Percentiles rank a stretch among this genome's conserved stretches.
Evolutionary conservation across 2,329 filamentous ascomycete genomes (phyloP).

Genomic region (Trichoderma koningiopsis): DNA sequence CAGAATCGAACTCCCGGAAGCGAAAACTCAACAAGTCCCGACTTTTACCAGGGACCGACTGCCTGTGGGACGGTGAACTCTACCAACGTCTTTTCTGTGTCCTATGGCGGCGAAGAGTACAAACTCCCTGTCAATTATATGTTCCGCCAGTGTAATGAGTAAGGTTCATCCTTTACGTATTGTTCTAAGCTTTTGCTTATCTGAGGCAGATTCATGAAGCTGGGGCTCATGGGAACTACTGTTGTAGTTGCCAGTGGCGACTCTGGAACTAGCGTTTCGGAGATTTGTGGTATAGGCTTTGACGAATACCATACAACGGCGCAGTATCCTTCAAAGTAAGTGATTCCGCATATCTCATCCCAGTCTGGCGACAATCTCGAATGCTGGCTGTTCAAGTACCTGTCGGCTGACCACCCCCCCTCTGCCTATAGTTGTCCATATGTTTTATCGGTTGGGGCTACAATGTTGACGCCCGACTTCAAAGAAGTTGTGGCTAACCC

Average conservation of each 20-base stretch:
- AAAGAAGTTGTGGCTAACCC: not conserved
- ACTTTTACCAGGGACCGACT: not conserved
- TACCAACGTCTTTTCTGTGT: not conserved
- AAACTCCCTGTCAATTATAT: not conserved
- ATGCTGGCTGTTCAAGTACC: not conserved
- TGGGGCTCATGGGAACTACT: not conserved
- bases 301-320: not conserved
- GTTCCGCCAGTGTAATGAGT: slow-evolving; percentile 7
- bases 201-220: slow-evolving; percentile 2
- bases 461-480: not conserved
- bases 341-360: not conserved
- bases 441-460: not conserved
- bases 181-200: not conserved
- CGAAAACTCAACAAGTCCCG: not conserved
- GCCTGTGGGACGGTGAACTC: not conserved
- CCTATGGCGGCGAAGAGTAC: not conserved
- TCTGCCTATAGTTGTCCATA: not conserved
- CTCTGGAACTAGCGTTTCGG: not conserved
- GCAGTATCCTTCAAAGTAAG: slow-evolving; percentile 3
- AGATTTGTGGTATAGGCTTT: not conserved
- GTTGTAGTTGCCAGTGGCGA: not conserved
- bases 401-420: not conserved
- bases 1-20: not conserved
- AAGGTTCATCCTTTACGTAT: not conserved
- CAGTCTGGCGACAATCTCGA: not conserved